These are phyloP conservation scores for Angomonas deanei DNA, from an alignment of 208 protist genomes.

Conservation along the genomic window DNA sequence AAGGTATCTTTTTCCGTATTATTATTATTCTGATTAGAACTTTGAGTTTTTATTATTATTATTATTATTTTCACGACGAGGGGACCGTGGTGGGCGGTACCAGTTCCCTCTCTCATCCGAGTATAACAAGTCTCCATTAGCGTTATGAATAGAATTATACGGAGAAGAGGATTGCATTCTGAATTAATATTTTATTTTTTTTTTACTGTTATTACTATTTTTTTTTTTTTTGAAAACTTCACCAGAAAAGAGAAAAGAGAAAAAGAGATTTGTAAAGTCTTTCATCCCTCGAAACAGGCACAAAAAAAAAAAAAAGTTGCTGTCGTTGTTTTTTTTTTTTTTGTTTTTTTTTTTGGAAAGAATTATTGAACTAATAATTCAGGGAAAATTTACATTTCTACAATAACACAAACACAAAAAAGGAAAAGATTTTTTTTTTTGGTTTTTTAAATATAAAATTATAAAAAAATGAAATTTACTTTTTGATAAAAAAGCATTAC, in stretches of 20 bases:
- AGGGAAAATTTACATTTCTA: too few relatives aligned
- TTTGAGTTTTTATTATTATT: too few relatives aligned
- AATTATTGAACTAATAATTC: too few relatives aligned
- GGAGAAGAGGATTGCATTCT: neutral
- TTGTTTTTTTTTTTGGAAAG: neutral
- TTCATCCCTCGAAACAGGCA: neutral
- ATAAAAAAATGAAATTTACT: neutral
- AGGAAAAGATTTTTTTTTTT: slow-evolving; percentile 5
- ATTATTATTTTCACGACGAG: too few relatives aligned
- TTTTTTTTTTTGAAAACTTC: too few relatives aligned
- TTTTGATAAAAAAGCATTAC: neutral
- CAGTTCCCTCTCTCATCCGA: neutral
- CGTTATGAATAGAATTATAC: neutral
- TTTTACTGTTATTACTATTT: too few relatives aligned
- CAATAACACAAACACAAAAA: too few relatives aligned
- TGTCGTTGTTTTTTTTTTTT: neutral
- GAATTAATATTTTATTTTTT: too few relatives aligned
- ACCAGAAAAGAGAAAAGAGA: too few relatives aligned
- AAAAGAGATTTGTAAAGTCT: too few relatives aligned
- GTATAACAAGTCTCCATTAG: neutral
- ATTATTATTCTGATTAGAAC: too few relatives aligned
- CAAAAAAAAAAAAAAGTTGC: slow-evolving; percentile 1
- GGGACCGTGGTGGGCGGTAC: neutral
- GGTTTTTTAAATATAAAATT: neutral
- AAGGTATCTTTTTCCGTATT: too few relatives aligned